Percentiles rank a stretch among this genome's conserved stretches.
Conservation (phyloP, 768 basidiomycete species). For the Russula compacta region DNA sequence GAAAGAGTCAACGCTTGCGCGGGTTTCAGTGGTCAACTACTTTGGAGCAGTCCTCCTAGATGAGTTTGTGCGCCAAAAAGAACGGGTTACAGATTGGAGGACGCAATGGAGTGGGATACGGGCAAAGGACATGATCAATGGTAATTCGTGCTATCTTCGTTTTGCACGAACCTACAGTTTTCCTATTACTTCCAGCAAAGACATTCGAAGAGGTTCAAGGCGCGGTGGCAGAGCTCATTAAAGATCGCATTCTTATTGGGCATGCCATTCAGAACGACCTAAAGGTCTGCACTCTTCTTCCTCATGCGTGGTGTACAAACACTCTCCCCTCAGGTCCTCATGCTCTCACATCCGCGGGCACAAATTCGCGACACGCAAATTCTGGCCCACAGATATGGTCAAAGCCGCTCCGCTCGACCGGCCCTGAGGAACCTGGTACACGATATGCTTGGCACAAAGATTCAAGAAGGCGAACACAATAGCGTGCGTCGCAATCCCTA, state of each 20-base stretch:
- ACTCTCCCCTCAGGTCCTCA: slow-evolving; percentile 39
- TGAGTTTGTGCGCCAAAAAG: slow-evolving; percentile 77
- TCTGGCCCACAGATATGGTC: slow-evolving; percentile 48
- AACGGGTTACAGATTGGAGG: slow-evolving; percentile 86
- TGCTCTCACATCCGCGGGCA: slow-evolving; percentile 61
- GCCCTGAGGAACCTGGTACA: slow-evolving; percentile 73
- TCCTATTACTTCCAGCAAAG: slow-evolving; percentile 41
- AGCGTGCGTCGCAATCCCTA: slow-evolving; percentile 48
- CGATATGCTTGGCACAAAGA: slow-evolving; percentile 68
- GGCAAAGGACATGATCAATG: slow-evolving; percentile 59
- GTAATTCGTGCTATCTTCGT: slow-evolving; percentile 29
- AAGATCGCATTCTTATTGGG: slow-evolving; percentile 75
- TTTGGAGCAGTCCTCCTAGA: slow-evolving; percentile 74
- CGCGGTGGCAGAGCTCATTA: slow-evolving; percentile 62
- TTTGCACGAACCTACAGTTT: not conserved
- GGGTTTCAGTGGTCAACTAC: slow-evolving; percentile 86
- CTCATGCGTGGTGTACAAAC: slow-evolving; percentile 7
- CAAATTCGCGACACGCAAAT: slow-evolving; percentile 64
- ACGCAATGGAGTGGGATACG: slow-evolving; percentile 86
- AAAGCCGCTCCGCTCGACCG: slow-evolving; percentile 54
- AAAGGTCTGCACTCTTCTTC: slow-evolving; percentile 41
- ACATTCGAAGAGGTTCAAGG: slow-evolving; percentile 74
- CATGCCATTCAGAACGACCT: slow-evolving; percentile 91
- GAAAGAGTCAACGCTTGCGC: slow-evolving; percentile 73
- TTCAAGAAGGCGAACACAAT: slow-evolving; percentile 84